These are phyloP conservation scores for Trichoderma virens DNA, from an alignment of 495 filamentous ascomycete genomes.

Conservation along the genomic window DNA sequence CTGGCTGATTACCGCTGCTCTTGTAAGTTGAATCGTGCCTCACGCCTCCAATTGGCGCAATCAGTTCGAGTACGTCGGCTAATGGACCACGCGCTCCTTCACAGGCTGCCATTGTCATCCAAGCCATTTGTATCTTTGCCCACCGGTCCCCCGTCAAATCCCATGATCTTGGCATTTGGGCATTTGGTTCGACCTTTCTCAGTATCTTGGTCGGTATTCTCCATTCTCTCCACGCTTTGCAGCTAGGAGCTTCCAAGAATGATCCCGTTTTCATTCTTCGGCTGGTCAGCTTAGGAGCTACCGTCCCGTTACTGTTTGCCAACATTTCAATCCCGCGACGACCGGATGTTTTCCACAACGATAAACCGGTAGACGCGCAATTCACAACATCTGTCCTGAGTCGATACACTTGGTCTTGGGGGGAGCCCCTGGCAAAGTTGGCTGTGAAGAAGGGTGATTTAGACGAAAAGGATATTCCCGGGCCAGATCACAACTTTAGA, in stretches of 20 bases:
- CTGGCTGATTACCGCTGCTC: constrained; percentile 35
- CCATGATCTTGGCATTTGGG: constrained; percentile 40
- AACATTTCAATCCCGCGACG: constrained; percentile 53
- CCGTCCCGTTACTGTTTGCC: constrained; percentile 28
- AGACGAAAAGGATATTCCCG: constrained; percentile 52
- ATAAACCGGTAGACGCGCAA: constrained; percentile 55
- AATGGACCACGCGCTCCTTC: not conserved
- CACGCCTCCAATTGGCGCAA: not conserved
- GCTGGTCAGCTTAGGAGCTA: constrained; percentile 27
- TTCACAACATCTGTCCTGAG: constrained; percentile 50
- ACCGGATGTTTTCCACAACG: constrained; percentile 55
- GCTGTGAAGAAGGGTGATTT: constrained; percentile 49
- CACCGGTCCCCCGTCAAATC: constrained; percentile 37
- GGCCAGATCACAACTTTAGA: constrained; percentile 41
- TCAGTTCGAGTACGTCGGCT: not conserved
- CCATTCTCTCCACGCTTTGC: constrained; percentile 25
- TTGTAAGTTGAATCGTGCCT: constrained; percentile 33
- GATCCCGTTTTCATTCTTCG: constrained; percentile 26
- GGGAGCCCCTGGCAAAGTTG: constrained; percentile 40
- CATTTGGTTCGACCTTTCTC: constrained; percentile 33
- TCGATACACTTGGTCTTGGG: constrained; percentile 62
- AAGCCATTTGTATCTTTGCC: constrained; percentile 34
- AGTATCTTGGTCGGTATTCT: constrained; percentile 30
- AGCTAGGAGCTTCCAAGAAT: not conserved
- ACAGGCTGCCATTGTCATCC: constrained; percentile 37